Base-by-base conservation (phyloP, 805 yeast genomes). In the Teunomyces atbi region DNA sequence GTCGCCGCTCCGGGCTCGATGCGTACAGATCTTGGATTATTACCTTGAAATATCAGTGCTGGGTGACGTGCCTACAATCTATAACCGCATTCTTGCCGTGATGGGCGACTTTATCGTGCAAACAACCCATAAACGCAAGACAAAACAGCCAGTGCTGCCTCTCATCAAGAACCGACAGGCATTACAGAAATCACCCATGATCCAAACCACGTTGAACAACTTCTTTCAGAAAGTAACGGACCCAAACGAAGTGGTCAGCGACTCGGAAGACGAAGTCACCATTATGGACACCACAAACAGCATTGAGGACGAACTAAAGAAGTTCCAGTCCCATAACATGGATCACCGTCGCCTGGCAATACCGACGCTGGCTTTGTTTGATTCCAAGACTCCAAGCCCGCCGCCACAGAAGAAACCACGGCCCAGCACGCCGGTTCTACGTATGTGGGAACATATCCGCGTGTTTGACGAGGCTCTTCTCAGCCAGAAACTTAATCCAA, bases 401-500 rank as follows among this genome's bases (percentile, higher is more conserved):
- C 39, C 39, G 4, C 28, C 39, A 7, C 7, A 29, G 16, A 38
- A 38, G 33, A 15, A 16, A 26, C 15, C 19, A 20, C 16, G 27
- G 7, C 34, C 39, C 6, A 8, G 10, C 6, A n/a, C 39, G 1
- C 27, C 39, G 6, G 28, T 21, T 11, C 39, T 36, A 11, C 13
- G 13, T 3, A 23, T 13, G 16, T 36, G 39, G 39, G 50, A 47
- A 12, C 37, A 48, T 10, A 48, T 64, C 29, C 54, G 49, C 30
- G 53, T 70, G 2, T 69, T 65, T 55, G 74, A 64, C 45, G 74
- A 72, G 19, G 47, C 49, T 11, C 44, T 66, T 4, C 42, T 70
- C 5, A 51, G 62, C 2, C 46, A 47, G 15, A 55, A 55, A 30
- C 48, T 70, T 11, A 57, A 57, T 44, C 65, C 66, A 2, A 45